phyloP scores from a whole-genome alignment of 495 filamentous ascomycete genomes.

The Peziza echinospora region DNA sequence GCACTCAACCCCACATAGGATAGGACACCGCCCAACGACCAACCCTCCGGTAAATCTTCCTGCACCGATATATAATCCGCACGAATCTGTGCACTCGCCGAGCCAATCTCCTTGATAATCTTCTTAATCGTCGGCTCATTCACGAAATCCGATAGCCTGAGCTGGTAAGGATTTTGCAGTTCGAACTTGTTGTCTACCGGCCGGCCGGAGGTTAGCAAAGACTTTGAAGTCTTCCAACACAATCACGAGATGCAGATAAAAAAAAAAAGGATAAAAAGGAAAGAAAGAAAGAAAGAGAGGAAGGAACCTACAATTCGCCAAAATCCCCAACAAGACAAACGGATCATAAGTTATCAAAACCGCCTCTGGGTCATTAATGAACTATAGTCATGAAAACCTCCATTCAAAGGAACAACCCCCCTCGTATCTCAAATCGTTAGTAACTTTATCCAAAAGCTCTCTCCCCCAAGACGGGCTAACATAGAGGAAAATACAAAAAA shows the following conservation, averaged over 20 bases:
- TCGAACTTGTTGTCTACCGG: conserved; percentile 77
- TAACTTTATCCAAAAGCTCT: no score
- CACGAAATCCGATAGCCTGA: conserved; percentile 92
- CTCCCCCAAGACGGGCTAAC: no score
- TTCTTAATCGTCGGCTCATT: conserved; percentile 73
- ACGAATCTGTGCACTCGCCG: conserved; percentile 40
- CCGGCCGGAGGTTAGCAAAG: neutral
- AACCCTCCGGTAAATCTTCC: conserved; percentile 79
- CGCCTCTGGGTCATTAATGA: conserved; percentile 60
- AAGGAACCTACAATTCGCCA: conserved; percentile 65
- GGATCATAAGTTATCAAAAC: conserved; percentile 42
- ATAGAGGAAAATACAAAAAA: neutral
- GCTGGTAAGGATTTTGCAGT: conserved; percentile 87
- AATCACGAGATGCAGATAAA: no score
- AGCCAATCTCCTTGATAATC: conserved; percentile 52
- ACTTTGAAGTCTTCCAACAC: neutral
- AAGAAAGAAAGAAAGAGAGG: neutral
- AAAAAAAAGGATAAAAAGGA: no score
- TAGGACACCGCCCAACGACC: conserved; percentile 60
- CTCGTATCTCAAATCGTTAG: no score
- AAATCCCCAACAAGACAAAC: conserved; percentile 63
- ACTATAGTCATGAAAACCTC: conserved; percentile 27
- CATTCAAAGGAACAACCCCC: no score
- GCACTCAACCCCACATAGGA: conserved; percentile 49
- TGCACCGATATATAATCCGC: conserved; percentile 70